phyloP scores from a whole-genome alignment of 257 asterid genomes.

The Gynochthodes officinalis region DNA sequence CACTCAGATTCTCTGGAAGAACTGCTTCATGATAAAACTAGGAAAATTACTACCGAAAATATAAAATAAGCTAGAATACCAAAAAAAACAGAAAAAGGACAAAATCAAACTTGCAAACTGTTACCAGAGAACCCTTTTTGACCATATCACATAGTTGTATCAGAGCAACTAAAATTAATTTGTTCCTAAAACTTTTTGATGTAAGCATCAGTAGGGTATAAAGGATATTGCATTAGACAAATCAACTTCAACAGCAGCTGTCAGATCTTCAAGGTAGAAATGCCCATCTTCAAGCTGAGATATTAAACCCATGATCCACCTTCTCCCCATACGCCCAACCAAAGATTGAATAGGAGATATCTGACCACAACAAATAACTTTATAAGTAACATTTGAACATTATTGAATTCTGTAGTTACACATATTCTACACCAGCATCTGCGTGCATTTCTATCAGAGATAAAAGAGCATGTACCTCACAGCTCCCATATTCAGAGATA shows the following conservation, averaged over 20 bases:
- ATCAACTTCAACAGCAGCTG: constrained; percentile 89
- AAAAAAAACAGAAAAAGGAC: not conserved
- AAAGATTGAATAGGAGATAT: constrained; percentile 88
- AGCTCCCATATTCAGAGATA: constrained; percentile 66
- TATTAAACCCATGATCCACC: constrained; percentile 95
- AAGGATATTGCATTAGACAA: constrained; percentile 96
- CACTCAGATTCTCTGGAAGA: not conserved
- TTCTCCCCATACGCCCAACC: constrained; percentile 80
- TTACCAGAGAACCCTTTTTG: not conserved
- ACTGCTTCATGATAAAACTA: not conserved
- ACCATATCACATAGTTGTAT: not conserved
- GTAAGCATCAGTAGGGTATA: not conserved
- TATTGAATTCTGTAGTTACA: not conserved
- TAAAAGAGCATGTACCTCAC: constrained; percentile 52
- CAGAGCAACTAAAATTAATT: not conserved
- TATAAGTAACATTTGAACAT: not conserved
- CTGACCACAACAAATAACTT: constrained; percentile 31
- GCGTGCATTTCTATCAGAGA: not conserved
- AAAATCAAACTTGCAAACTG: not conserved
- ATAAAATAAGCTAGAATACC: not conserved
- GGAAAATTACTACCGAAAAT: not conserved
- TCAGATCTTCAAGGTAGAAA: constrained; percentile 95
- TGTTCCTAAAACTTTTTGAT: not conserved
- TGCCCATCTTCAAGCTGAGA: constrained; percentile 99
- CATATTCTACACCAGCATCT: not conserved